Evolutionary conservation across 73 alveolate genomes (phyloP), one percentile per base, ranked within the genome.

Genomic region (Urostyla sp.): DNA sequence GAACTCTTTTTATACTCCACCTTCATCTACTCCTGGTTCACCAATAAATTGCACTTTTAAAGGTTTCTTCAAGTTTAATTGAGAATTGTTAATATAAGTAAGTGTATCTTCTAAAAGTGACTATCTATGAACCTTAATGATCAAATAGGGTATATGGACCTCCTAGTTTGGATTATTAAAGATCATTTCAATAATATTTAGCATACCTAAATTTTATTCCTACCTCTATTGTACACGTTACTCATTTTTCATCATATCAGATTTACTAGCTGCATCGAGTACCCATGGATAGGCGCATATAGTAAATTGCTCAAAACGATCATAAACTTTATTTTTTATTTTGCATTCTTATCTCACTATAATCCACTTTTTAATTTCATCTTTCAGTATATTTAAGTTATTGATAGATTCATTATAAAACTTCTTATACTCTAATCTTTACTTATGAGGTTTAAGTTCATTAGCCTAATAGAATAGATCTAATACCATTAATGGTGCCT

Each of bases 1-100:
- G 69, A 82, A 91, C 56, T 91, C 97, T 13, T 92, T 91, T 51
- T 76, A 75, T 11, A 88, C 97, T 16, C 95, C 97, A n/a, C 98
- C 98, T 54, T 92, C 98, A 59, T 92, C 98, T 11, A 90, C 87
- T 30, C 96, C 98, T 46, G 85, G 88, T 63, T 91, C 97, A 7
- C 92, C 95, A 10, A 48, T 82, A 61, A 91, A 91, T 26, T 44
- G 54, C 27, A 87, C 89, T 58, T 77, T 91, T 45, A 91, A 56
- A 0, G 95, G 90, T 45, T 91, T 91, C 81, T 87, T 91, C 48
- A 91, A 72, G 40, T 87, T 80, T 37, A 80, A 53, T 5, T 69
- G 69, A 23, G 89, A 83, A 15, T 74, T 69, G 0, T 59, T 72
- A n/a, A 95, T 46, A 55, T 83, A 57, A 37, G 75, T 80, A 26